These are phyloP conservation scores for Pseudoscleropodium purum DNA, from an alignment of 225 moss, liverwort and hornwort species.

Conservation along the genomic window DNA sequence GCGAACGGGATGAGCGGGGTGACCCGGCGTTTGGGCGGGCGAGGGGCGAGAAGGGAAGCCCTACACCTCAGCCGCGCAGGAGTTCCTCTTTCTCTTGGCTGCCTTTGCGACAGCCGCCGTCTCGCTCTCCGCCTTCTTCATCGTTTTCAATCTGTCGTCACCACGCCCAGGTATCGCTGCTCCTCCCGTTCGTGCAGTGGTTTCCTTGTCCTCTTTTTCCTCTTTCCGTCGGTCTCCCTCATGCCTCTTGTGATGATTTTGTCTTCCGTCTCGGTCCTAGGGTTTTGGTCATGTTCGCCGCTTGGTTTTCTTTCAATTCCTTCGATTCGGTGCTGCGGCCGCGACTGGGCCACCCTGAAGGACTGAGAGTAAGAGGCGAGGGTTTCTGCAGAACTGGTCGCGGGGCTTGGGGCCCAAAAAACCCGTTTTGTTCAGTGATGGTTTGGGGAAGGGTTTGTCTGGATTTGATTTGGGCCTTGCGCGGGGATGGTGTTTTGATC, in stretches of 20 bases:
- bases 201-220: not conserved
- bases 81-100: not conserved
- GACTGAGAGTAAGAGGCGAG: not conserved
- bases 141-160: not conserved
- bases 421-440: not conserved
- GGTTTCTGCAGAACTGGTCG: not conserved
- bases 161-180: not conserved
- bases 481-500: not conserved
- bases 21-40: slow-evolving; percentile 10
- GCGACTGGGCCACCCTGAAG: not conserved
- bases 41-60: not conserved
- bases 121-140: slow-evolving; percentile 6
- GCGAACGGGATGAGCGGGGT: not conserved
- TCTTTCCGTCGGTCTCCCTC: not conserved
- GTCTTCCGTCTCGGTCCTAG: not conserved
- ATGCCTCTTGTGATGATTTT: not conserved
- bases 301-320: not conserved
- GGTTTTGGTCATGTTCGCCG: not conserved
- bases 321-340: not conserved
- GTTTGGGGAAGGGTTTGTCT: not conserved
- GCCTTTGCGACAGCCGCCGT: slow-evolving; percentile 19
- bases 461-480: not conserved
- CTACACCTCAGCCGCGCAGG: slow-evolving; percentile 9
- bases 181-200: not conserved
- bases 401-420: not conserved